Percentiles rank a stretch among this genome's conserved stretches.
These are phyloP conservation scores for Amanita fuliginea DNA, from an alignment of 768 basidiomycete genomes.

Conservation along the genomic window DNA sequence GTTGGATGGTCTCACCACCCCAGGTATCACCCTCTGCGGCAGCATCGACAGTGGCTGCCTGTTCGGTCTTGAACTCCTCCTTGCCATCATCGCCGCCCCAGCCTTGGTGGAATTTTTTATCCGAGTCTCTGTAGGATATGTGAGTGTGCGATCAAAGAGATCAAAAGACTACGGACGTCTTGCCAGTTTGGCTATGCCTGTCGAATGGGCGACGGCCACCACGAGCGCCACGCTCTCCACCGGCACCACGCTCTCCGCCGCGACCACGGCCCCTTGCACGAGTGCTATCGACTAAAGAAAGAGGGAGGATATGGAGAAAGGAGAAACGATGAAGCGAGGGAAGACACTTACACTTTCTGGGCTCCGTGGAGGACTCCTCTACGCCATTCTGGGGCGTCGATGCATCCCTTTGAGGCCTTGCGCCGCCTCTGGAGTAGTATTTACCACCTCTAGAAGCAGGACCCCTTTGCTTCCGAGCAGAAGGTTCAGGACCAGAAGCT, in stretches of 20 bases:
- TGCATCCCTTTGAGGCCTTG: conserved; percentile 22
- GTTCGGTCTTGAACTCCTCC: conserved; percentile 73
- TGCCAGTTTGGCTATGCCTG: conserved; percentile 80
- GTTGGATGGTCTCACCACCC: conserved; percentile 29
- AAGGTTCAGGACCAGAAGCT: conserved; percentile 15
- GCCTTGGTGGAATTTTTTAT: conserved; percentile 88
- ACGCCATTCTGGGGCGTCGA: conserved; percentile 13
- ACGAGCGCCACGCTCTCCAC: conserved; percentile 37
- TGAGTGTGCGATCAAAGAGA: conserved; percentile 7
- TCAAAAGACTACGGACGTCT: conserved; percentile 41
- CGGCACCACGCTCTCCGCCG: conserved; percentile 35
- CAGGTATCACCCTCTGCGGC: conserved; percentile 40
- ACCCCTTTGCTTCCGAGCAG: conserved; percentile 35
- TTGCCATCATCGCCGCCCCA: conserved; percentile 93
- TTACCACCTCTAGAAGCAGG: conserved; percentile 55
- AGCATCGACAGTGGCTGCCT: conserved; percentile 65
- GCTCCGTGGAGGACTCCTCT: conserved; percentile 18
- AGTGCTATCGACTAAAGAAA: conserved; percentile 29
- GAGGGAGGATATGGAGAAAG: conserved; percentile 5
- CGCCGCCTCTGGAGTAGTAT: conserved; percentile 52
- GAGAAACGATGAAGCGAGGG: conserved; percentile 1
- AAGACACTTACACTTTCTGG: conserved; percentile 25
- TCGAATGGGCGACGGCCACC: conserved; percentile 69
- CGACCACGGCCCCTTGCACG: conserved; percentile 36
- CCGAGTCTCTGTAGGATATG: conserved; percentile 59